Percentiles rank a stretch among this genome's conserved stretches.
Evolutionary conservation across 257 asterid species (phyloP).

Genomic region (Cinchona pubescens): DNA sequence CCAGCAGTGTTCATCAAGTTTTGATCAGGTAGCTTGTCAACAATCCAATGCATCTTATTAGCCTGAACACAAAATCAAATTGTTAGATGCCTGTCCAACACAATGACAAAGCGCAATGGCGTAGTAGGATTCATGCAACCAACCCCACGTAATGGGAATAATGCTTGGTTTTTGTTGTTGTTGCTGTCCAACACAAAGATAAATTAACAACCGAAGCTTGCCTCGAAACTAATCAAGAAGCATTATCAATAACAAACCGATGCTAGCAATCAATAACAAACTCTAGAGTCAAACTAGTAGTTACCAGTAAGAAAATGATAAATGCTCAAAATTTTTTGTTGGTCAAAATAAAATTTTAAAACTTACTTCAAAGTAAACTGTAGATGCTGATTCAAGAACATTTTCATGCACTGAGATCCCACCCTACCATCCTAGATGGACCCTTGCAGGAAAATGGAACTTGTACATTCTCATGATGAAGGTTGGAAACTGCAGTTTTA

Average conservation of each 20-base stretch:
- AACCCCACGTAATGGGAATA: too few species aligned
- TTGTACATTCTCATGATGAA: slow-evolving; percentile 25
- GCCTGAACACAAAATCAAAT: slow-evolving; percentile 47
- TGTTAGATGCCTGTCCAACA: slow-evolving; percentile 13
- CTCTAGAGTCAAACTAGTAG: neutral
- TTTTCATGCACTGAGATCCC: slow-evolving; percentile 64
- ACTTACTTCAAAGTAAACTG: slow-evolving; percentile 73
- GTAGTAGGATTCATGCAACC: too few species aligned
- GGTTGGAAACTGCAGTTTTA: slow-evolving; percentile 29
- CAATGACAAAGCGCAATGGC: too few species aligned
- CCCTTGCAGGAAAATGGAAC: slow-evolving; percentile 36
- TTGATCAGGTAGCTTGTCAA: slow-evolving; percentile 66
- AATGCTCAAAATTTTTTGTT: neutral
- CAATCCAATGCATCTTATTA: slow-evolving; percentile 65
- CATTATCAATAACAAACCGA: neutral
- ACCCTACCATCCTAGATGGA: slow-evolving; percentile 59
- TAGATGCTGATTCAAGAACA: slow-evolving; percentile 68
- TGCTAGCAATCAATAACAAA: neutral
- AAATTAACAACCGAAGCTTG: neutral
- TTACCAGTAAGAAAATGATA: neutral
- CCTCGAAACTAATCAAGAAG: neutral
- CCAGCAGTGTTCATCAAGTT: slow-evolving; percentile 77
- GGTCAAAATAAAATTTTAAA: slow-evolving; percentile 15
- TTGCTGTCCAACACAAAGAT: slow-evolving; percentile 2
- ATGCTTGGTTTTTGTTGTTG: too few species aligned